Percentiles rank a stretch among this genome's conserved stretches.
Conservation (phyloP, 305 asterid genomes). For the Ilex paraguariensis region DNA sequence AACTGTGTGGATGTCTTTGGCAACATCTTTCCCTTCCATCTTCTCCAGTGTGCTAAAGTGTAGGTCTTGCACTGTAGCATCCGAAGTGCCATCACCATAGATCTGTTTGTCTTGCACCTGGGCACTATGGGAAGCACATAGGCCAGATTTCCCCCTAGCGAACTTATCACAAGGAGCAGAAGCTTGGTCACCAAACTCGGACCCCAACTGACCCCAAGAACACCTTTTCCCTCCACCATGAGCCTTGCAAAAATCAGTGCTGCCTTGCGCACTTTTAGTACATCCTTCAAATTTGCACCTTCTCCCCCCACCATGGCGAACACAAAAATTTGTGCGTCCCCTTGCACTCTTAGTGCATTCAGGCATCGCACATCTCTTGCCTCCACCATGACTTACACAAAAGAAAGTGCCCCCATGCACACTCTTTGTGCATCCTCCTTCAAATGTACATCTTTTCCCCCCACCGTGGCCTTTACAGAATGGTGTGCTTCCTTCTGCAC, state of each 20-base stretch:
- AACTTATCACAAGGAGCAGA: conserved; percentile 45
- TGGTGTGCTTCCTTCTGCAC: conserved; percentile 68
- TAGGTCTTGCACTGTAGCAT: conserved; percentile 17
- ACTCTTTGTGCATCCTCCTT: conserved; percentile 52
- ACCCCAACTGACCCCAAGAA: conserved; percentile 45
- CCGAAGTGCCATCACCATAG: conserved; percentile 9
- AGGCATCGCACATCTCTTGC: conserved; percentile 49
- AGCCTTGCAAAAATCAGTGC: conserved; percentile 62
- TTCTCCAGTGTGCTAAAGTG: conserved; percentile 13
- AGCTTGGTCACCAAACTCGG: conserved; percentile 20
- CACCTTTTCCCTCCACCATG: conserved; percentile 70
- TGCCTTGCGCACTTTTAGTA: conserved; percentile 64
- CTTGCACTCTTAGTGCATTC: conserved; percentile 66
- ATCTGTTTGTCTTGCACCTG: conserved; percentile 23
- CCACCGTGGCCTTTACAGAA: conserved; percentile 71
- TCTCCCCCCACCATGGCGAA: conserved; percentile 72
- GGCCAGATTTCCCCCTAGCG: conserved; percentile 52
- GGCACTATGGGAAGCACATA: conserved; percentile 48
- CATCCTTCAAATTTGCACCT: conserved; percentile 53
- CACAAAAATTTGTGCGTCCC: conserved; percentile 55
- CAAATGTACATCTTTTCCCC: conserved; percentile 58
- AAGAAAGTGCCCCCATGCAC: conserved; percentile 66
- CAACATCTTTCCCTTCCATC: conserved; percentile 7
- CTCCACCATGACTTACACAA: conserved; percentile 68
- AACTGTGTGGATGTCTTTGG: conserved; percentile 12